Conservation (phyloP, 2,329 filamentous ascomycete genomes). For the Fusarium illudens region DNA sequence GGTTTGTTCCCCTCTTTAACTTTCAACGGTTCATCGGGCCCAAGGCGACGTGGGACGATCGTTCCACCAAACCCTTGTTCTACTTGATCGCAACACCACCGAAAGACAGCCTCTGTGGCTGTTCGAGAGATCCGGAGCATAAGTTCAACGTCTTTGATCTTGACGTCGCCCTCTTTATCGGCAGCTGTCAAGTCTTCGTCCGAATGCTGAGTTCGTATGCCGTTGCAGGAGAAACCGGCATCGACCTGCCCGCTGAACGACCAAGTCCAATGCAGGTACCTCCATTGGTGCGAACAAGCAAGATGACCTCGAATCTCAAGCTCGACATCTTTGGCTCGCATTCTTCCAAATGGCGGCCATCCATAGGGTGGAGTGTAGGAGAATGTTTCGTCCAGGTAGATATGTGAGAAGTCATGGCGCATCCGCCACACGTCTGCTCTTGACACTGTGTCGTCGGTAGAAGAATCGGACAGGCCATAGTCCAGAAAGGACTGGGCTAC, state of each 20-base stretch:
- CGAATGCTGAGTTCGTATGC: not conserved
- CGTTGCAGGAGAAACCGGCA: not conserved
- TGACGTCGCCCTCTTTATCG: not conserved
- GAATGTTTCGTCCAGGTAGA: not conserved
- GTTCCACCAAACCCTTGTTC: not conserved
- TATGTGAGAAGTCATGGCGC: not conserved
- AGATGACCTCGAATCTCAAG: not conserved
- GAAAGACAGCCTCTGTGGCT: not conserved
- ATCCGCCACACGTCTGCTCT: not conserved
- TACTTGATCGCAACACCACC: not conserved
- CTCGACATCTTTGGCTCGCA: not conserved
- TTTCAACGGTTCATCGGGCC: not conserved
- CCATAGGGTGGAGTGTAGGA: not conserved
- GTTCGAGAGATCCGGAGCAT: not conserved
- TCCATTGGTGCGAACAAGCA: not conserved
- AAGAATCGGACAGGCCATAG: not conserved
- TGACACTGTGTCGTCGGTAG: not conserved
- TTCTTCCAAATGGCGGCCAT: not conserved
- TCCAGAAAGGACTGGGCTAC: not conserved
- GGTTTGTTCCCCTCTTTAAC: not conserved
- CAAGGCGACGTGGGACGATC: not conserved
- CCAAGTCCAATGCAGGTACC: conserved; percentile 2
- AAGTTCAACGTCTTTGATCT: not conserved
- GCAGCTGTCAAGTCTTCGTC: not conserved
- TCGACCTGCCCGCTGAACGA: not conserved